phyloP scores from a whole-genome alignment of 345 rosid genomes.

The Linum tenue region DNA sequence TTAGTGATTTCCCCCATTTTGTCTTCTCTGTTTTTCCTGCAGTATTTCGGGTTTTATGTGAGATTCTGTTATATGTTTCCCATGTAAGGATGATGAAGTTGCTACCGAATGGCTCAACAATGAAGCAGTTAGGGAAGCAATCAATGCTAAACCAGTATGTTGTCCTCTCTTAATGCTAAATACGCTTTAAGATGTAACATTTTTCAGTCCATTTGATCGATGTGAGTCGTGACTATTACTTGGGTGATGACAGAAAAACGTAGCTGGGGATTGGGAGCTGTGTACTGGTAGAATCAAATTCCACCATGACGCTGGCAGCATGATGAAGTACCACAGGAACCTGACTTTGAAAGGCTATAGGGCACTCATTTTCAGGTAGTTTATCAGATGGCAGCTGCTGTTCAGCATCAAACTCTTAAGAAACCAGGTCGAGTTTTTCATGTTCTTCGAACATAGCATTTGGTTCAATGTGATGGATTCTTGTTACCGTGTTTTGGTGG shows the following conservation, averaged over 20 bases:
- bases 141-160: constrained; percentile 61
- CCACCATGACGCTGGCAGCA: constrained; percentile 56
- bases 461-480: not conserved
- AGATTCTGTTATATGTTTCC: not conserved
- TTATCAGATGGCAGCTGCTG: no score
- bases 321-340: constrained; percentile 75
- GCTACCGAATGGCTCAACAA: constrained; percentile 75
- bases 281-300: constrained; percentile 36
- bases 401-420: no score
- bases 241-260: constrained; percentile 25
- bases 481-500: not conserved
- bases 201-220: not conserved
- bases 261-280: constrained; percentile 43
- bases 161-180: not conserved
- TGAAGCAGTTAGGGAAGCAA: constrained; percentile 55
- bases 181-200: not conserved
- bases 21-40: not conserved
- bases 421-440: no score
- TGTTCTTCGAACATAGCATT: not conserved
- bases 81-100: constrained; percentile 56
- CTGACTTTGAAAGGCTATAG: constrained; percentile 61
- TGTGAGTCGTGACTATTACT: not conserved
- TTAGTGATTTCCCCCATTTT: not conserved
- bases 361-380: constrained; percentile 74
- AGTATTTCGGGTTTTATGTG: not conserved